phyloP scores from a whole-genome alignment of 2,329 filamentous ascomycete species.

The Sarocladium kiliense region DNA sequence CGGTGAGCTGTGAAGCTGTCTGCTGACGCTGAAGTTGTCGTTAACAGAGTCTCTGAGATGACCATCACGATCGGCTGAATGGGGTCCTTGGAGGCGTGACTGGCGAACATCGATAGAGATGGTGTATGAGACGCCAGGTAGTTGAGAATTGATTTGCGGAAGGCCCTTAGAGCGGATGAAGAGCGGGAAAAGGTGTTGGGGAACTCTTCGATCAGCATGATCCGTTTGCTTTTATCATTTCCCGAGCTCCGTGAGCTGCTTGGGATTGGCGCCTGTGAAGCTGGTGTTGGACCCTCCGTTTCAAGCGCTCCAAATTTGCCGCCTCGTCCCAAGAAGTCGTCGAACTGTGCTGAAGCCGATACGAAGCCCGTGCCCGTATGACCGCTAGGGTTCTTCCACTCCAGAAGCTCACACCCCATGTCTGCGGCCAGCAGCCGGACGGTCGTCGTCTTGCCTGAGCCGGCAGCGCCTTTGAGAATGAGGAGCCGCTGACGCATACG shows the following conservation, averaged over 20 bases:
- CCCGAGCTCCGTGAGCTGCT: conserved; percentile 12
- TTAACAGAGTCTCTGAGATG: conserved; percentile 84
- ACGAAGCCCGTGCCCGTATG: conserved; percentile 55
- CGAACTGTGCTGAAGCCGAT: conserved; percentile 76
- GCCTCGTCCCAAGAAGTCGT: conserved; percentile 82
- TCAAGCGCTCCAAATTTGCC: conserved; percentile 74
- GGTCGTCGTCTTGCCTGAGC: conserved; percentile 89
- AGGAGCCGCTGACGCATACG: conserved; percentile 65
- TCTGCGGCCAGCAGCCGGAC: conserved; percentile 70
- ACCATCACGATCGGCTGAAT: conserved; percentile 78
- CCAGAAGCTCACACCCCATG: conserved; percentile 71
- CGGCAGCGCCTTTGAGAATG: conserved; percentile 84
- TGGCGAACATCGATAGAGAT: conserved; percentile 43
- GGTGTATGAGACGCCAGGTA: conserved; percentile 67
- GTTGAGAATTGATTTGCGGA: conserved; percentile 69
- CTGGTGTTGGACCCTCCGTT: conserved; percentile 24
- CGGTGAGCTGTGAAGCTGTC: conserved; percentile 93
- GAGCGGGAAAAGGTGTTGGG: conserved; percentile 67
- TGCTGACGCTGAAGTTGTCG: conserved; percentile 75
- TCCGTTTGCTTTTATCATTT: conserved; percentile 29
- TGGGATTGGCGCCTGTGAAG: conserved; percentile 15
- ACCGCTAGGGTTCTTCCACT: conserved; percentile 83
- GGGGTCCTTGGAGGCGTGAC: conserved; percentile 34
- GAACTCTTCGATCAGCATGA: conserved; percentile 78
- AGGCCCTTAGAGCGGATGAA: conserved; percentile 60